Conservation (phyloP, 805 yeast species). For the Candida ficus region DNA sequence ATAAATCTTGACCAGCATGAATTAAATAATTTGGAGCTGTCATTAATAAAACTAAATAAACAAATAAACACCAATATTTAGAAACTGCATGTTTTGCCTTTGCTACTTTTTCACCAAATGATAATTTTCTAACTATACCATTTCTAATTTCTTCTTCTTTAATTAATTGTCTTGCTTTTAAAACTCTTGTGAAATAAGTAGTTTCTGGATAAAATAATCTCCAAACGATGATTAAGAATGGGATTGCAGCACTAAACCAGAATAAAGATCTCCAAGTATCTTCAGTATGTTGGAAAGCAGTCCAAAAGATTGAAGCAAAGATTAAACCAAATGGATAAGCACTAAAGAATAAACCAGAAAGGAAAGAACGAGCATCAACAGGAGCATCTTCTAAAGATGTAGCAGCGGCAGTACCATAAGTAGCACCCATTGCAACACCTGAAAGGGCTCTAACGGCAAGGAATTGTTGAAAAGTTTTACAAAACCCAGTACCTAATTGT, state of each 20-base stretch:
- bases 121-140: conserved; percentile 23
- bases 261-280: conserved; percentile 65
- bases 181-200: conserved; percentile 36
- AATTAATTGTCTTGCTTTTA: conserved; percentile 26
- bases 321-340: conserved; percentile 64
- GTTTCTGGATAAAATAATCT: conserved; percentile 58
- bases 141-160: conserved; percentile 23
- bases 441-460: conserved; percentile 58
- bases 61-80: conserved; percentile 55
- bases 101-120: conserved; percentile 21
- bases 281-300: conserved; percentile 47
- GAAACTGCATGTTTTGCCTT: neutral
- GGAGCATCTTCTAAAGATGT: conserved; percentile 61
- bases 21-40: conserved; percentile 69
- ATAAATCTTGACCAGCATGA: conserved; percentile 72
- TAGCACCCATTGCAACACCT: conserved; percentile 53
- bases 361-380: conserved; percentile 50
- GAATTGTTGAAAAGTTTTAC: conserved; percentile 49
- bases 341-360: conserved; percentile 55
- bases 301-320: conserved; percentile 55
- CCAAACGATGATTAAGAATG: conserved; percentile 53
- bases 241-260: conserved; percentile 69
- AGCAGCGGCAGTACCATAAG: conserved; percentile 40
- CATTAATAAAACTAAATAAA: conserved; percentile 56
- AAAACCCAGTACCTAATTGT: conserved; percentile 65